Conservation (phyloP, 2,329 filamentous ascomycete species). For the Dothistroma pini region DNA sequence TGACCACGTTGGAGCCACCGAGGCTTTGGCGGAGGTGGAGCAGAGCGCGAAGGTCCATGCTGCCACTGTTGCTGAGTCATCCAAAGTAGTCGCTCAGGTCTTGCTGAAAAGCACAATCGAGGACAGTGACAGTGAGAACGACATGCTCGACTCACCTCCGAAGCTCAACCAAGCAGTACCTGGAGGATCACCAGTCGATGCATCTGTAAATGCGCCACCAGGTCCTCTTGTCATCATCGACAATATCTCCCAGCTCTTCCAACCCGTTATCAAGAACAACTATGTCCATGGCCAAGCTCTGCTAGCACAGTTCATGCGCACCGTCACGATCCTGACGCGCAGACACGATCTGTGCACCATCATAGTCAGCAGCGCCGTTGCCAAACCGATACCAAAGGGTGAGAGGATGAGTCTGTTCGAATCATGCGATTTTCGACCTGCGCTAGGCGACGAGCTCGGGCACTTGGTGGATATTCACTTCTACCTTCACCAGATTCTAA, state of each 20-base stretch:
- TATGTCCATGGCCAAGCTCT: slow-evolving; percentile 39
- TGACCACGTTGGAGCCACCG: slow-evolving; percentile 47
- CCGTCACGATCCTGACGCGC: slow-evolving; percentile 39
- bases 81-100: neutral
- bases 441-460: slow-evolving; percentile 37
- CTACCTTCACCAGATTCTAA: slow-evolving; percentile 38
- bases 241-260: slow-evolving; percentile 28
- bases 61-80: neutral
- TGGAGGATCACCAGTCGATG: neutral
- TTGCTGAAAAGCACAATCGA: slow-evolving; percentile 29
- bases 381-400: slow-evolving; percentile 16
- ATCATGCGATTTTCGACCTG: slow-evolving; percentile 36
- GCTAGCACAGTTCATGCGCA: slow-evolving; percentile 41
- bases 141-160: slow-evolving; percentile 36
- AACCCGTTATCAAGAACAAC: slow-evolving; percentile 30
- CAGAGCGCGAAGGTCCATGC: slow-evolving; percentile 31
- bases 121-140: slow-evolving; percentile 38
- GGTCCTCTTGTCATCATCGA: slow-evolving; percentile 27
- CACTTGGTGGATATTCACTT: slow-evolving; percentile 41
- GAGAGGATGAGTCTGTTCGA: slow-evolving; percentile 41
- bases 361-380: slow-evolving; percentile 12
- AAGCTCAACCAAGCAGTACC: neutral
- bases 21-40: slow-evolving; percentile 45
- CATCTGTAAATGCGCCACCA: neutral
- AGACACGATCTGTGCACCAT: slow-evolving; percentile 38